phyloP scores from a whole-genome alignment of 805 yeast species.

The Metschnikowia rubicola region DNA sequence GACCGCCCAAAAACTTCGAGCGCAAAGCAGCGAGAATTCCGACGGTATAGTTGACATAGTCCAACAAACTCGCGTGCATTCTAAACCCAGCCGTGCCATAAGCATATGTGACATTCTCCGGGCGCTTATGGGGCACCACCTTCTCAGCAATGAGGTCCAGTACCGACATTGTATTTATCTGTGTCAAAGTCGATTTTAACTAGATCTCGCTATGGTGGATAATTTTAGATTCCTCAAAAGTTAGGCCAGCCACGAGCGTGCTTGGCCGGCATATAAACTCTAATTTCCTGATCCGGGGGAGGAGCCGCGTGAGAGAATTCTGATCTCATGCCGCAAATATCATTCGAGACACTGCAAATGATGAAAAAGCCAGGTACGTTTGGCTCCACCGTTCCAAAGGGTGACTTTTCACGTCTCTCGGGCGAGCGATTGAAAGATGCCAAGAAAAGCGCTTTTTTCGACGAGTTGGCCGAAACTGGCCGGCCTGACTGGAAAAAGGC shows the following conservation, averaged over 20 bases:
- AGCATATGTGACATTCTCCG: conserved; percentile 39
- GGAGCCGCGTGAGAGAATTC: too few species aligned
- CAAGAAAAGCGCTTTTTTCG: conserved; percentile 30
- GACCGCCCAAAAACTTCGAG: conserved; percentile 64
- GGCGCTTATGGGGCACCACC: conserved; percentile 38
- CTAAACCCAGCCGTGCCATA: conserved; percentile 99
- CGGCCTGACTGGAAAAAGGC: conserved; percentile 44
- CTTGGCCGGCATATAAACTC: not conserved
- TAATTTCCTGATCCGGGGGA: not conserved
- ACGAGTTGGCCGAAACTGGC: conserved; percentile 38
- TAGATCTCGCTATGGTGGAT: not conserved
- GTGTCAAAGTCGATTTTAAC: not conserved
- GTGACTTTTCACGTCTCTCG: conserved; percentile 6
- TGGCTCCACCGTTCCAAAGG: conserved; percentile 3
- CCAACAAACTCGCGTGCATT: conserved; percentile 62
- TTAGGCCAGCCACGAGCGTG: not conserved
- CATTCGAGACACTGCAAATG: not conserved
- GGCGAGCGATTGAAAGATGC: conserved; percentile 5
- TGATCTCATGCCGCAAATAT: not conserved
- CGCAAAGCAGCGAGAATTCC: conserved; percentile 82
- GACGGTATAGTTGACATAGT: conserved; percentile 76
- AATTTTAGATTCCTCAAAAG: not conserved
- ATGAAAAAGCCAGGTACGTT: conserved; percentile 15
- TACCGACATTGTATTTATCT: conserved; percentile 2
- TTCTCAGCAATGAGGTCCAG: conserved; percentile 7